Base-by-base conservation (phyloP, 2,329 filamentous ascomycete genomes). In the Talaromyces sp. region DNA sequence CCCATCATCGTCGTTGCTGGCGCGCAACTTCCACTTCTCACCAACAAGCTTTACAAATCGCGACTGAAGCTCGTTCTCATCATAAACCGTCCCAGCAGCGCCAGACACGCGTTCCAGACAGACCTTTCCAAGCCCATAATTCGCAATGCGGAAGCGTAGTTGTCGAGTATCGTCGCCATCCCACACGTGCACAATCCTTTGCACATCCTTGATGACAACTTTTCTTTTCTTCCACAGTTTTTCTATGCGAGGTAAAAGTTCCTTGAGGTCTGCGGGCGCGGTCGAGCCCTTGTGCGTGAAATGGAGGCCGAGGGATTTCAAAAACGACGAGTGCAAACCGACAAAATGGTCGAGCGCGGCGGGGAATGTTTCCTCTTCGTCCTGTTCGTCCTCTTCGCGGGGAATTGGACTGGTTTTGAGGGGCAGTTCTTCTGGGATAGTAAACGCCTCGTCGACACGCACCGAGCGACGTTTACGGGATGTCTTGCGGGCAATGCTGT, bases 151-250 rank as follows among this genome's bases (percentile, higher is more conserved):
- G 64, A 77, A 79, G 3, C 66, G 66, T 21, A 66, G 57, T 46
- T 46, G 43, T 11, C 19, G 3, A 13, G 43, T 24, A 27, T 70
- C 69, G 24, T 66, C 68, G 41, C 70, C 70, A 13, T 78, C 77
- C 67, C 87, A 80, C n/a, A 91, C 75, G 55, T 87, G 88, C 24
- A 93, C 73, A 64, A 87, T 84, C 63, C 84, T 81, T 63, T 85
- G 85, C 54, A 92, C 78, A 67, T 93, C 89, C 46, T 86, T 83
- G 0, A 83, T 75, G 0, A 80, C 83, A 17, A 91, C 87, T 60
- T 81, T 81, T 32, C 88, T 82, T 75, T 89, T 91, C 62, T 88
- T 87, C 89, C 89, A 93, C 41, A 87, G 78, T 64, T 85, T 82
- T 13, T 88, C 84, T 46, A 90, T 79, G 60, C 86, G 81, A 10